Percentiles rank a stretch among this genome's conserved stretches.
Conservation (phyloP, 352 stramenopile species). For the Phytopythium chamaehyphon region DNA sequence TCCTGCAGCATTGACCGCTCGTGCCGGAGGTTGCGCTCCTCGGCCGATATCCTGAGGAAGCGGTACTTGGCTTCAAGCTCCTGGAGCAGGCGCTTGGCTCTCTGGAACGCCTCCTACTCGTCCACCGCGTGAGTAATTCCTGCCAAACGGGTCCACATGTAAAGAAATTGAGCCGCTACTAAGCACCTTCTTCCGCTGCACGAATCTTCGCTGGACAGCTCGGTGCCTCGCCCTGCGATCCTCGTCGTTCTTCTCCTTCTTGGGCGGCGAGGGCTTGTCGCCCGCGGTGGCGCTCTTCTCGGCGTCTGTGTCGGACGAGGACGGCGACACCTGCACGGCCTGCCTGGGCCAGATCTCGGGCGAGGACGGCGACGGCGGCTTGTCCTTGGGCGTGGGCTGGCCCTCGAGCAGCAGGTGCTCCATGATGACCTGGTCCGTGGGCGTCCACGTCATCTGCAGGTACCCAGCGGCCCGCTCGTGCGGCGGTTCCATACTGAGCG, state of each 20-base stretch:
- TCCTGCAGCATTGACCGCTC: not conserved
- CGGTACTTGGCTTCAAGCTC: conserved; percentile 35
- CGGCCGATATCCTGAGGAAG: conserved; percentile 28
- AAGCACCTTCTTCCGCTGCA: conserved; percentile 48
- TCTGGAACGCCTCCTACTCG: conserved; percentile 25
- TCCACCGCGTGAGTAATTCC: not conserved
- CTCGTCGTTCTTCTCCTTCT: conserved; percentile 18
- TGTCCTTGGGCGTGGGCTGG: not conserved
- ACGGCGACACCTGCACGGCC: not conserved
- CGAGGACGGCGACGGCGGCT: conserved; percentile 1
- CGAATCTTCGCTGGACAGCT: conserved; percentile 45
- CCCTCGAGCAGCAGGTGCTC: conserved; percentile 41
- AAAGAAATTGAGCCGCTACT: not conserved
- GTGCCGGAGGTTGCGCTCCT: conserved; percentile 20
- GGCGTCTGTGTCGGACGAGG: not conserved
- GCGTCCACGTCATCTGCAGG: conserved; percentile 31
- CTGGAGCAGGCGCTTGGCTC: conserved; percentile 26
- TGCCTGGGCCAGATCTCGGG: not conserved
- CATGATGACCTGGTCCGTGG: conserved; percentile 57
- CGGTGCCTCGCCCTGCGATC: conserved; percentile 43
- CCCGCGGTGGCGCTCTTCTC: not conserved
- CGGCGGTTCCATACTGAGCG: not conserved
- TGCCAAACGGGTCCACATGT: too few species aligned
- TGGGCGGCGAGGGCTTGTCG: not conserved
- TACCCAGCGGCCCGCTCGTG: conserved; percentile 2